These are phyloP conservation scores for Daedaleopsis nitida DNA, from an alignment of 768 basidiomycete species.

Conservation along the genomic window DNA sequence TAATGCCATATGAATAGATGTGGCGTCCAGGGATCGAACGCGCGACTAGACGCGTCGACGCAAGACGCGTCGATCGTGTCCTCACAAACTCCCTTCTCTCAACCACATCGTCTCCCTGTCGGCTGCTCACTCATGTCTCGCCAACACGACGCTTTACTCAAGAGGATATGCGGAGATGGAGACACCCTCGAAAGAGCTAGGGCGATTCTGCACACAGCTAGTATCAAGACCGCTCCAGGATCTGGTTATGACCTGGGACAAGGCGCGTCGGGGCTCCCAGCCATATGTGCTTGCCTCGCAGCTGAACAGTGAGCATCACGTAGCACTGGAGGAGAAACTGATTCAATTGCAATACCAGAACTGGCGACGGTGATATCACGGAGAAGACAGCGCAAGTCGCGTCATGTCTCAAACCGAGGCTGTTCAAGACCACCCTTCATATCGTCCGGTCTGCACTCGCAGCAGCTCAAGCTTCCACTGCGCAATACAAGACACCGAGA, in stretches of 20 bases:
- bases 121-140: slow-evolving; percentile 28
- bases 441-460: slow-evolving; percentile 29
- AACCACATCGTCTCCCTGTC: background rate
- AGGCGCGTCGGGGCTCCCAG: slow-evolving; percentile 43
- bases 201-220: slow-evolving; percentile 38
- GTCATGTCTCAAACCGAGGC: slow-evolving; percentile 33
- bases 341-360: slow-evolving; percentile 15
- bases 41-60: background rate
- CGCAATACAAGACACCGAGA: background rate
- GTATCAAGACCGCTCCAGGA: slow-evolving; percentile 47
- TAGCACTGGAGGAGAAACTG: background rate
- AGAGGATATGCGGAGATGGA: slow-evolving; percentile 30
- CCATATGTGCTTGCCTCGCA: slow-evolving; percentile 53
- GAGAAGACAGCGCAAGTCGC: slow-evolving; percentile 34
- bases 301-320: slow-evolving; percentile 42
- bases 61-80: slow-evolving; percentile 15
- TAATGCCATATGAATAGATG: background rate
- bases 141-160: slow-evolving; percentile 24
- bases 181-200: slow-evolving; percentile 40
- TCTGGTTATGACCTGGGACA: slow-evolving; percentile 48
- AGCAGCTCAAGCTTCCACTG: slow-evolving; percentile 4
- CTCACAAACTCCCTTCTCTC: background rate
- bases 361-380: slow-evolving; percentile 31
- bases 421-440: slow-evolving; percentile 28
- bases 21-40: background rate